Evolutionary conservation across 768 basidiomycete genomes (phyloP), one percentile per base, ranked within the genome.

Genomic region (Infundibulicybe gibba): DNA sequence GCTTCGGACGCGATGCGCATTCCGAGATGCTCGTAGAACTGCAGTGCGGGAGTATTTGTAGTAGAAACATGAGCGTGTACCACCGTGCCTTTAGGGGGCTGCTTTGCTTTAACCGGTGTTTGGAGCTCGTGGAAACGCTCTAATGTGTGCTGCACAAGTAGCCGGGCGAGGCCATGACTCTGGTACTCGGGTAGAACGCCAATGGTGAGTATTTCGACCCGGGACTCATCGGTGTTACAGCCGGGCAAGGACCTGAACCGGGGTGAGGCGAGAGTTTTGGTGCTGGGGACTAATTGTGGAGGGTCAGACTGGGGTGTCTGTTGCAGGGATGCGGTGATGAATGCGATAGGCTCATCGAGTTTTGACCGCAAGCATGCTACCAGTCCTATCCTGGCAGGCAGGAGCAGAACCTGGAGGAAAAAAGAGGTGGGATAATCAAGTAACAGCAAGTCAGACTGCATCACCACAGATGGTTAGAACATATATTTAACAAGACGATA

Each of bases 131-230:
- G 57, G 53, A 71, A 53, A 40, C 58, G 56, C 31, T 62, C 45
- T 40, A 65, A 44, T 0, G 68, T 60, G 25, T 62, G 58, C 25
- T 58, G 61, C 21, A 77, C 57, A 48, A 80, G 71, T 15, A 61
- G 67, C 31, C 66, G 68, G 9, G 72, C 76, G 32, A 79, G 57
- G 32, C 75, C 74, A 32, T 56, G 55, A 11, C 73, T 61, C 49
- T 68, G 76, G 56, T 66, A 72, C 2, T 64, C 50, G 3, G 77
- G 76, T 37, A 70, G 65, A 13, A 80, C 75, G 31, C 78, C 77
- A 2, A 80, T 71, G 1, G 77, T 77, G 30, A 78, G 73, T 49
- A 80, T 72, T 55, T 77, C 72, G 16, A 80, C 57, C 49, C 63
- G 67, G 40, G 67, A 61, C 30, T 54, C 58, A 30, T 30, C 48